Evolutionary conservation across 2,329 filamentous ascomycete species (phyloP).

Genomic region (Colletotrichum eleusines): DNA sequence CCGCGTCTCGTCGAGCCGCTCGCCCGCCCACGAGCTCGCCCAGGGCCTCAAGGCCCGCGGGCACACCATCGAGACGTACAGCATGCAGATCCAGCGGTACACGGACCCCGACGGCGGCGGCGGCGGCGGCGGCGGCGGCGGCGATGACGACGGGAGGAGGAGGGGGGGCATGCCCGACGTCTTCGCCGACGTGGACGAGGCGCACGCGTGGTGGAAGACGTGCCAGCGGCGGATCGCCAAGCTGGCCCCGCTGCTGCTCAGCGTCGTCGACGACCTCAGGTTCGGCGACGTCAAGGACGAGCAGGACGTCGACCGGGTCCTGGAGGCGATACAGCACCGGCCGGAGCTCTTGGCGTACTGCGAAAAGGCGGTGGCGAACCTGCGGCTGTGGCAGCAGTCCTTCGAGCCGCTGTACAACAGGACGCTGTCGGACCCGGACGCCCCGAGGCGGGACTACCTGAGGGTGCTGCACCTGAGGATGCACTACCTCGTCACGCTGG

Average conservation of each 20-base stretch:
- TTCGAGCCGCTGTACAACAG: constrained; percentile 54
- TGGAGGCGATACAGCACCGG: constrained; percentile 20
- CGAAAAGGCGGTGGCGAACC: constrained; percentile 23
- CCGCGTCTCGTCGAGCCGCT: constrained; percentile 15
- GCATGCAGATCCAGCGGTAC: constrained; percentile 37
- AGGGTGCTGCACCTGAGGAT: constrained; percentile 55
- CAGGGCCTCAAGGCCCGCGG: constrained; percentile 30
- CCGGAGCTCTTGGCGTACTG: constrained; percentile 34
- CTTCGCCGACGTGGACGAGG: constrained; percentile 52
- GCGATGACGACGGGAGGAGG: too few species aligned
- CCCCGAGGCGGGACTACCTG: constrained; percentile 44
- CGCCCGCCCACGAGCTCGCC: constrained; percentile 32
- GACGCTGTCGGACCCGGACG: constrained; percentile 45
- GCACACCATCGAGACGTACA: constrained; percentile 37
- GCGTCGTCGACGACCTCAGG: constrained; percentile 36
- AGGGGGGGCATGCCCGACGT: constrained; percentile 50
- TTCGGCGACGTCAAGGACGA: constrained; percentile 34
- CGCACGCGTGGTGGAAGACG: constrained; percentile 54
- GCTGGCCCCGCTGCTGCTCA: constrained; percentile 28
- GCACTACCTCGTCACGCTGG: constrained; percentile 56
- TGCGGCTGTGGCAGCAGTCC: constrained; percentile 55
- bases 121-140: constrained; percentile 44
- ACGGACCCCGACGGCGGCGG: constrained; percentile 23
- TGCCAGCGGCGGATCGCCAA: constrained; percentile 54
- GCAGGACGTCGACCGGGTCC: constrained; percentile 16